A percentile compares a stretch with the other conserved stretches of the same genome.
phyloP scores from a whole-genome alignment of 2,329 filamentous ascomycete species.

The Sporothrix dimorphospora region DNA sequence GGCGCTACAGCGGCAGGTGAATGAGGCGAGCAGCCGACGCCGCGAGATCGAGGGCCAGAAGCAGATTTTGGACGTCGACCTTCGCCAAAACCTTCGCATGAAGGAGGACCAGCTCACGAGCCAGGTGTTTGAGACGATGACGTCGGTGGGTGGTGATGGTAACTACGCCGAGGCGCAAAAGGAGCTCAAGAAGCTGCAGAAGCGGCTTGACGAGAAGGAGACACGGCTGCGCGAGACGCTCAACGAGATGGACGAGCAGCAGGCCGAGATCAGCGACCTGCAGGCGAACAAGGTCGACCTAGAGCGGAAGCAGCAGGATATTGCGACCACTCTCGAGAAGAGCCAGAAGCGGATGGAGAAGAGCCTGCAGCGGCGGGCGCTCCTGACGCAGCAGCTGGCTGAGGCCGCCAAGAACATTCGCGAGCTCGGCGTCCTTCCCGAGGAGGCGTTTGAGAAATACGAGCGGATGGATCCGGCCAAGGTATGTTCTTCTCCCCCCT shows the following conservation, averaged over 20 bases:
- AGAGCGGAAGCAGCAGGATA: conserved; percentile 73
- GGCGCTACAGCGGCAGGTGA: conserved; percentile 75
- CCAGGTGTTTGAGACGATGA: conserved; percentile 68
- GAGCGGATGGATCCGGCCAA: conserved; percentile 77
- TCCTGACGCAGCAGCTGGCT: conserved; percentile 73
- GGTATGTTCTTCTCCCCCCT: conserved; percentile 50
- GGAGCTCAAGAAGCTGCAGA: conserved; percentile 77
- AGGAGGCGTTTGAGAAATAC: conserved; percentile 92
- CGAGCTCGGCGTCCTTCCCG: conserved; percentile 87
- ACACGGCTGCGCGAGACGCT: conserved; percentile 75
- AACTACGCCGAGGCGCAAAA: conserved; percentile 77
- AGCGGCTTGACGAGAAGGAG: conserved; percentile 68
- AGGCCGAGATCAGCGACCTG: conserved; percentile 58
- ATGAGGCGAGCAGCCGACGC: conserved; percentile 71
- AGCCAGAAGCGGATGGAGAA: conserved; percentile 91
- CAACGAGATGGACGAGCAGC: conserved; percentile 61
- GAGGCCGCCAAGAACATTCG: conserved; percentile 89
- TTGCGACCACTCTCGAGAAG: conserved; percentile 77
- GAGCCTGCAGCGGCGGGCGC: conserved; percentile 83
- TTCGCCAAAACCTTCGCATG: conserved; percentile 86
- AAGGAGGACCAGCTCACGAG: conserved; percentile 84
- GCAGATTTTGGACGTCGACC: conserved; percentile 79
- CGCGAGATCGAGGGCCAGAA: conserved; percentile 80
- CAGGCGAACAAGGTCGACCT: conserved; percentile 62
- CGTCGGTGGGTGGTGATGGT: conserved; percentile 53